Percentiles rank a stretch among this genome's conserved stretches.
These are phyloP conservation scores for Symbiodinium pilosum DNA, from an alignment of 73 alveolate genomes.

Conservation along the genomic window DNA sequence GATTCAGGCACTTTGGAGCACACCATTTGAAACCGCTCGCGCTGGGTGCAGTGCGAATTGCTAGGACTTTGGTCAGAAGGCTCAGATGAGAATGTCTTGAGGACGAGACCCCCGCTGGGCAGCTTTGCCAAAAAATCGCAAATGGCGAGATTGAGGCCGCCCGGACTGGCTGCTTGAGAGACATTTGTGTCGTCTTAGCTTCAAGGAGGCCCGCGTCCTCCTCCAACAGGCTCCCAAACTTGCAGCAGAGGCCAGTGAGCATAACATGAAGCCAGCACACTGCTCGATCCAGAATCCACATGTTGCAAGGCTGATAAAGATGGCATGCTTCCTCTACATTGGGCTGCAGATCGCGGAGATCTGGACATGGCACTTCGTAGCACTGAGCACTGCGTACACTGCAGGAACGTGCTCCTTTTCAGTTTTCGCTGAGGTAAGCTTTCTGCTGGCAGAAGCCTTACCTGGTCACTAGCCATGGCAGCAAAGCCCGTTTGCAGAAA, in stretches of 20 bases:
- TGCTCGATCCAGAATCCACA: background rate
- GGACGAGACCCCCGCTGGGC: constrained; percentile 90
- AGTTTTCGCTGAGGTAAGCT: background rate
- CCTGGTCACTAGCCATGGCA: too few relatives aligned
- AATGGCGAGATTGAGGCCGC: constrained; percentile 57
- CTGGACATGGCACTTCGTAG: constrained; percentile 26
- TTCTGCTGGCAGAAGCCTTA: background rate
- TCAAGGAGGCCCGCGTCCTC: background rate
- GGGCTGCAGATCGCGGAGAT: constrained; percentile 86
- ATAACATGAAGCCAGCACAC: too few relatives aligned
- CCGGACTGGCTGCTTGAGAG: background rate
- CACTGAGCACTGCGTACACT: background rate
- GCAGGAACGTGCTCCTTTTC: too few relatives aligned
- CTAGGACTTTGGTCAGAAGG: too few relatives aligned
- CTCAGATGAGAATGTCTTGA: too few relatives aligned
- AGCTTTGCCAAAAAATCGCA: constrained; percentile 80
- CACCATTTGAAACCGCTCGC: too few relatives aligned
- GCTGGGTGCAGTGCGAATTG: too few relatives aligned
- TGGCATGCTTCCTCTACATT: constrained; percentile 84
- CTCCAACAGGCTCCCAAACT: background rate
- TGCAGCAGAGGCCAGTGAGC: background rate
- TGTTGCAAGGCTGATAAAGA: constrained; percentile 59
- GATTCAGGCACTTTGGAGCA: too few relatives aligned
- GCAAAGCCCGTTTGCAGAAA: too few relatives aligned
- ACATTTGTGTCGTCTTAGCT: background rate